A percentile compares a stretch with the other conserved stretches of the same genome.
phyloP scores from a whole-genome alignment of 345 rosid genomes.

The Fremontodendron californicum region DNA sequence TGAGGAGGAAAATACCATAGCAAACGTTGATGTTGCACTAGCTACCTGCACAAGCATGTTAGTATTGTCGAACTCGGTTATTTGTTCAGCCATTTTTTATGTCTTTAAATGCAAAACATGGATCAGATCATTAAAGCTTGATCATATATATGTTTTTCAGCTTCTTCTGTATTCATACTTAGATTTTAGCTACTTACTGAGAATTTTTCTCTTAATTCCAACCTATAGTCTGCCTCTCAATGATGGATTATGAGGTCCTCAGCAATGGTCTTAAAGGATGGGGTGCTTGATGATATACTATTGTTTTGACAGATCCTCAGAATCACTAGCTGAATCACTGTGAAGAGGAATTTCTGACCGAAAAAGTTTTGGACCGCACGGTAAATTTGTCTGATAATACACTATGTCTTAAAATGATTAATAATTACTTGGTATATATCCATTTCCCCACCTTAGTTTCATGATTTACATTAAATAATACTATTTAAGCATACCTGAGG shows the following conservation, averaged over 20 bases:
- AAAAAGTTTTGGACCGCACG: neutral
- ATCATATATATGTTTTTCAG: neutral
- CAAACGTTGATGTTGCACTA: conserved; percentile 69
- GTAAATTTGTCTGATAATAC: neutral
- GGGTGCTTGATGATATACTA: neutral
- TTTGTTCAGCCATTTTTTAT: neutral
- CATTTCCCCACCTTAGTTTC: no score
- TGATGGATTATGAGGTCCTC: neutral
- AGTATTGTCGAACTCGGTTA: neutral
- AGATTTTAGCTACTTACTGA: neutral
- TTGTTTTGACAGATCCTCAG: neutral
- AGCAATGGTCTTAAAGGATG: neutral
- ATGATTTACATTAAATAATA: no score
- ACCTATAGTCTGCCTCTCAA: neutral
- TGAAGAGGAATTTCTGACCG: neutral
- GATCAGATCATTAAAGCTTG: neutral
- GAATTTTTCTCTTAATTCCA: neutral
- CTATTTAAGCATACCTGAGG: conserved; percentile 43
- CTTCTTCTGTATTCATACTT: neutral
- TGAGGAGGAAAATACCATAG: conserved; percentile 66
- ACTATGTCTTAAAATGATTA: neutral
- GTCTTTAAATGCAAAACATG: neutral
- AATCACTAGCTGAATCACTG: neutral
- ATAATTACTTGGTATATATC: neutral
- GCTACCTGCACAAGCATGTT: conserved; percentile 46